Percentiles rank a stretch among this genome's conserved stretches.
These are phyloP conservation scores for Dactylellina parvicollis DNA, from an alignment of 2,329 filamentous ascomycete species.

Conservation along the genomic window DNA sequence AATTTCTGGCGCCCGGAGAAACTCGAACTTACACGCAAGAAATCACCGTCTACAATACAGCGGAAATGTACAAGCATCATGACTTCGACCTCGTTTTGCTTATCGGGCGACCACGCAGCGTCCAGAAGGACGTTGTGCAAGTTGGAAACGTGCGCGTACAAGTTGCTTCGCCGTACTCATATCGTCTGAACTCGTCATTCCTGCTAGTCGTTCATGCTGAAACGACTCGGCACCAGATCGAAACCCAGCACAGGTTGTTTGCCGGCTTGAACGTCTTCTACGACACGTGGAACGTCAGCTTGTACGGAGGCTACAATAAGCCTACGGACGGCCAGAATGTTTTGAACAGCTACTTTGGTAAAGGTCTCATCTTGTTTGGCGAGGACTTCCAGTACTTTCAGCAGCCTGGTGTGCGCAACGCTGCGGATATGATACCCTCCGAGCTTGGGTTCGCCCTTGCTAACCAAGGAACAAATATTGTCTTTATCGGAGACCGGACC, in stretches of 20 bases:
- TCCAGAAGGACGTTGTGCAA: constrained; percentile 17
- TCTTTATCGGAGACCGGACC: constrained; percentile 4
- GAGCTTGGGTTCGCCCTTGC: constrained; percentile 26
- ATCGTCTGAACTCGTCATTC: constrained; percentile 3
- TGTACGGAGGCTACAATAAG: constrained; percentile 20
- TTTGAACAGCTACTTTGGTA: constrained; percentile 18
- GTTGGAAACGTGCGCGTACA: constrained; percentile 7
- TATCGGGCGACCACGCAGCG: constrained; percentile 1
- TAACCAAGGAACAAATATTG: constrained; percentile 13
- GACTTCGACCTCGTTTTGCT: constrained; percentile 11
- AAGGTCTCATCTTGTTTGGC: constrained; percentile 10
- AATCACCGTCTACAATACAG: constrained; percentile 1
- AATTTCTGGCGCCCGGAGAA: constrained; percentile 7
- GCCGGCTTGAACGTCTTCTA: neutral
- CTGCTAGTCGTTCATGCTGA: constrained; percentile 13
- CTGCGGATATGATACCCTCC: constrained; percentile 18
- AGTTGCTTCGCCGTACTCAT: constrained; percentile 8
- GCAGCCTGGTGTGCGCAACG: constrained; percentile 7
- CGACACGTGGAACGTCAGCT: constrained; percentile 23
- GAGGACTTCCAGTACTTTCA: constrained; percentile 31
- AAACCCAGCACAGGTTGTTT: constrained; percentile 5
- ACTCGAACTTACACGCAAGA: constrained; percentile 16
- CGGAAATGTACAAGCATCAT: constrained; percentile 19
- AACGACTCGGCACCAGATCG: constrained; percentile 7
- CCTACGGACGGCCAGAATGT: constrained; percentile 14